Percentiles rank a stretch among this genome's conserved stretches.
Conservation (phyloP, 202 grass and related monocot species). For the Schoenoplectus tabernaemontani region DNA sequence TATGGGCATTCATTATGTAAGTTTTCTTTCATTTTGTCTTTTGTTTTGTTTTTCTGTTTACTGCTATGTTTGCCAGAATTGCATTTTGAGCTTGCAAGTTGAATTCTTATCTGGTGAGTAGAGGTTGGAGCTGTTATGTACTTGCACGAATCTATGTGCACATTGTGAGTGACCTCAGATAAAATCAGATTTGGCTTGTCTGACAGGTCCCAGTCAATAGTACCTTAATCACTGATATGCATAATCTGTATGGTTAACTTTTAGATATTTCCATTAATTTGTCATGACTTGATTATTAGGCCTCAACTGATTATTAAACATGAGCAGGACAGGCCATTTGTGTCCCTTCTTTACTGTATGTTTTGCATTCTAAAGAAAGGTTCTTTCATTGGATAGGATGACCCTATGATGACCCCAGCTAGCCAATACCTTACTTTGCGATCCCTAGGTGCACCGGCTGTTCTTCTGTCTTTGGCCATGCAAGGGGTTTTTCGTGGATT, state of each 20-base stretch:
- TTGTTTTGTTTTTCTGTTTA: background rate
- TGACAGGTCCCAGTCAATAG: background rate
- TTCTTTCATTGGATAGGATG: slow-evolving; percentile 45
- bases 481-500: slow-evolving; percentile 94
- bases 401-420: slow-evolving; percentile 71
- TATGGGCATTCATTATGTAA: slow-evolving; percentile 70
- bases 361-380: background rate
- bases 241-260: background rate
- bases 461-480: slow-evolving; percentile 76
- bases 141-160: background rate
- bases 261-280: background rate
- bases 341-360: background rate
- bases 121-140: background rate
- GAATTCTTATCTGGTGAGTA: background rate
- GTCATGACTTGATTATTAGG: background rate
- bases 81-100: background rate
- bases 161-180: background rate
- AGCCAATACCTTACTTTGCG: slow-evolving; percentile 66
- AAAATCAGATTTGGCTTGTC: background rate
- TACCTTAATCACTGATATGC: background rate
- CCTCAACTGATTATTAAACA: background rate
- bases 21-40: background rate
- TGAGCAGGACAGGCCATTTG: background rate
- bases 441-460: slow-evolving; percentile 87
- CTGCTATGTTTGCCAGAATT: background rate